Percentiles rank a stretch among this genome's conserved stretches.
phyloP scores from a whole-genome alignment of 2,329 filamentous ascomycete species.

The Aspergillus sp. region DNA sequence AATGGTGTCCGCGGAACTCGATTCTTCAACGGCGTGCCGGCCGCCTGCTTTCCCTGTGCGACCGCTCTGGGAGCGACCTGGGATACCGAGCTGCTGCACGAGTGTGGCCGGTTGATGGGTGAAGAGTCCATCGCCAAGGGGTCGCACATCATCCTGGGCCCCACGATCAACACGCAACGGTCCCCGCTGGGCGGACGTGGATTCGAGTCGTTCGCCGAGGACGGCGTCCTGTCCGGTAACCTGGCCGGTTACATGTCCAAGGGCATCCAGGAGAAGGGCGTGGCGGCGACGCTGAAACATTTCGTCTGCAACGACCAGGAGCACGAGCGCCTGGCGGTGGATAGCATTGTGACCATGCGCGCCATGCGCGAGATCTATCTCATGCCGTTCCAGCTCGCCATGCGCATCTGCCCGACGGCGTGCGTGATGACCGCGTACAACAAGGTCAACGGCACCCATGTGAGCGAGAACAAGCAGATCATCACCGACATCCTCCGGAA shows the following conservation, averaged over 20 bases:
- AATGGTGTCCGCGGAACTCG: constrained; percentile 68
- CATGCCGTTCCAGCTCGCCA: constrained; percentile 61
- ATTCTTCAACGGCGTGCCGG: constrained; percentile 67
- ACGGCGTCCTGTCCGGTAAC: constrained; percentile 73
- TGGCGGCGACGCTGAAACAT: constrained; percentile 76
- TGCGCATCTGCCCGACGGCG: constrained; percentile 55
- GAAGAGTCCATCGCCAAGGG: constrained; percentile 71
- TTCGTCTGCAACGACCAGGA: constrained; percentile 50
- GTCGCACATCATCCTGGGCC: constrained; percentile 70
- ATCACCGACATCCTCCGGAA: constrained; percentile 45
- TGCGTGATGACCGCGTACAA: constrained; percentile 62
- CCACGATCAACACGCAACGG: constrained; percentile 78
- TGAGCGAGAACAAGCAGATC: constrained; percentile 42
- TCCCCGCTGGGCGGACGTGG: constrained; percentile 81
- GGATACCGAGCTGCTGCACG: constrained; percentile 67
- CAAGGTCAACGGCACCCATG: constrained; percentile 53
- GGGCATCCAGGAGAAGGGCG: constrained; percentile 69
- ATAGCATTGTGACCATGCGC: constrained; percentile 48
- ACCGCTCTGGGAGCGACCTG: constrained; percentile 77
- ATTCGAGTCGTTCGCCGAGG: constrained; percentile 85
- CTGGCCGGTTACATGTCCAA: constrained; percentile 70
- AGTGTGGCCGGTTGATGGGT: constrained; percentile 70
- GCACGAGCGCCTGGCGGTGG: constrained; percentile 44
- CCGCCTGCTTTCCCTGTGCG: constrained; percentile 76
- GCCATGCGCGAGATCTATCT: constrained; percentile 64